phyloP scores from a whole-genome alignment of 2,329 filamentous ascomycete genomes.

The Calonectria naviculata region DNA sequence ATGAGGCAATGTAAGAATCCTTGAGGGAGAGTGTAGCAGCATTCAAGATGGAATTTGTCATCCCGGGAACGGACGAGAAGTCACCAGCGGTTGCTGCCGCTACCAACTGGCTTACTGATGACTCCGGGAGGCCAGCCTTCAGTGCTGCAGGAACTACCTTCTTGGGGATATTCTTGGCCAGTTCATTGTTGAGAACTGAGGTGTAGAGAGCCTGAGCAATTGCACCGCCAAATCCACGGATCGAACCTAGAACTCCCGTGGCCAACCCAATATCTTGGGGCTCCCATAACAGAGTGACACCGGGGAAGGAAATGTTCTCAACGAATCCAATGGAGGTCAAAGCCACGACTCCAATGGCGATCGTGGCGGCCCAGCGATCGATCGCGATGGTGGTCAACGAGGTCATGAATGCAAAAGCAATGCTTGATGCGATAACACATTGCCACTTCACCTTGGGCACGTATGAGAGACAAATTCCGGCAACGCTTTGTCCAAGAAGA shows the following conservation, averaged over 20 bases:
- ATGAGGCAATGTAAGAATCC: conserved; percentile 53
- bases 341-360: conserved; percentile 46
- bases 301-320: conserved; percentile 53
- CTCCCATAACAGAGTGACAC: conserved; percentile 57
- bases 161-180: conserved; percentile 45
- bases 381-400: conserved; percentile 41
- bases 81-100: conserved; percentile 44
- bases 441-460: conserved; percentile 50
- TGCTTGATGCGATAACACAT: conserved; percentile 40
- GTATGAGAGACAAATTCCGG: conserved; percentile 48
- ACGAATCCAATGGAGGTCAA: conserved; percentile 48
- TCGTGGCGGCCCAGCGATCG: conserved; percentile 42
- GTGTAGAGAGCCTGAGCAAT: conserved; percentile 51
- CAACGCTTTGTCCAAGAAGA: conserved; percentile 51
- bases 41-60: conserved; percentile 45
- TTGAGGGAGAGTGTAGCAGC: conserved; percentile 47
- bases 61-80: conserved; percentile 46
- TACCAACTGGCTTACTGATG: conserved; percentile 46
- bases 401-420: conserved; percentile 48
- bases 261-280: conserved; percentile 58
- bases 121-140: conserved; percentile 48
- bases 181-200: conserved; percentile 49
- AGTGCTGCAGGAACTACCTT: conserved; percentile 49
- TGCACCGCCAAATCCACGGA: conserved; percentile 54
- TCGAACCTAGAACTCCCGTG: conserved; percentile 56